phyloP scores from a whole-genome alignment of 1,284 basidiomycete species.

The Ustilago tritici region DNA sequence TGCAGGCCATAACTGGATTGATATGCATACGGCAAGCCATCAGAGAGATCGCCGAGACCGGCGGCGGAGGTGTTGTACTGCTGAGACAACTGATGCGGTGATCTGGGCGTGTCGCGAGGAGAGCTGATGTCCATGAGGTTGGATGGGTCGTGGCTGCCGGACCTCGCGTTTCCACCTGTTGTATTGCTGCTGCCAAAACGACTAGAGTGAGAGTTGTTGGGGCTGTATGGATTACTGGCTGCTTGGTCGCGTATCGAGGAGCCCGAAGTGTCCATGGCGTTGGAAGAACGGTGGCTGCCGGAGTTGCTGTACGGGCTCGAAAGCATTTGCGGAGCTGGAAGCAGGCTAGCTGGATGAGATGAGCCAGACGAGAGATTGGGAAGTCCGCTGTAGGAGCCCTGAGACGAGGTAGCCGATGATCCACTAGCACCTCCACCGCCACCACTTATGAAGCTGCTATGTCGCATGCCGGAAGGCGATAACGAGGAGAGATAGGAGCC shows the following conservation, averaged over 20 bases:
- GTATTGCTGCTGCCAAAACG: conserved; percentile 33
- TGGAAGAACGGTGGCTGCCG: conserved; percentile 48
- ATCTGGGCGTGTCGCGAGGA: conserved; percentile 23
- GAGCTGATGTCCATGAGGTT: conserved; percentile 46
- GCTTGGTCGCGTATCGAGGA: conserved; percentile 40
- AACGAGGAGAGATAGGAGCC: conserved; percentile 29
- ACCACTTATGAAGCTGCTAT: conserved; percentile 48
- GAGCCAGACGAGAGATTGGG: conserved; percentile 32
- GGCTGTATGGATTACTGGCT: conserved; percentile 37
- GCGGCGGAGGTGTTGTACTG: conserved; percentile 30
- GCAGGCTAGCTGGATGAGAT: conserved; percentile 29
- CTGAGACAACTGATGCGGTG: conserved; percentile 33
- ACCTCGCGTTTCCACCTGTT: conserved; percentile 7
- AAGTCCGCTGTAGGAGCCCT: conserved; percentile 37
- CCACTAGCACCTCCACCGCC: conserved; percentile 5
- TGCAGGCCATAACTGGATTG: conserved; percentile 24
- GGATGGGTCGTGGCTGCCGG: conserved; percentile 25
- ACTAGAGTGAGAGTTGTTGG: conserved; percentile 31
- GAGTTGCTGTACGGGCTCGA: conserved; percentile 37
- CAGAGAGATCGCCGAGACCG: conserved; percentile 42
- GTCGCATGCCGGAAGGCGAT: conserved; percentile 39
- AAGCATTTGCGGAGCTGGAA: conserved; percentile 45
- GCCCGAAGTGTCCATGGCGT: conserved; percentile 50
- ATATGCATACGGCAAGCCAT: conserved; percentile 47
- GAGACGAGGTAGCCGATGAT: conserved; percentile 25